A percentile compares a stretch with the other conserved stretches of the same genome.
Conservation (phyloP, 2,329 filamentous ascomycete genomes). For the Epichloe brachyelytri region DNA sequence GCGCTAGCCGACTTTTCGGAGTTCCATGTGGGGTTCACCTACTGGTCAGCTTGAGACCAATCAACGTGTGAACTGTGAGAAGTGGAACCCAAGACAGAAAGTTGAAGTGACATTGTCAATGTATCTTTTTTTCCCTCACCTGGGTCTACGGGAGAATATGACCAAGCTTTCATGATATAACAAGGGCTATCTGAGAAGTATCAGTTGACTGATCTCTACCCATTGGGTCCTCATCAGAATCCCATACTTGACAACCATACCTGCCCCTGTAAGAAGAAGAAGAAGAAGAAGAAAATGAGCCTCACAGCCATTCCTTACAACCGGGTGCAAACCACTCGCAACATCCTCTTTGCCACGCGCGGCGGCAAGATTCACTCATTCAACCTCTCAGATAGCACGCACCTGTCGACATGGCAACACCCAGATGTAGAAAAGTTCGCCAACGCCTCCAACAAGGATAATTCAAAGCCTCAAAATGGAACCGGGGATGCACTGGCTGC, state of each 20-base stretch:
- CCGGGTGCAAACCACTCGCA: conserved; percentile 40
- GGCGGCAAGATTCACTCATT: conserved; percentile 61
- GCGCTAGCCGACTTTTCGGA: conserved; percentile 15
- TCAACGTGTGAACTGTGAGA: neutral
- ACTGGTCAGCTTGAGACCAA: neutral
- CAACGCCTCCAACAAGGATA: conserved; percentile 11
- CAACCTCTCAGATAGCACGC: conserved; percentile 40
- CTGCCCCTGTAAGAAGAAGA: neutral
- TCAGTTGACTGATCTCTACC: neutral
- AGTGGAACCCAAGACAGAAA: neutral
- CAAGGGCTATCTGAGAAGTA: neutral
- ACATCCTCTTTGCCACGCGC: conserved; percentile 58
- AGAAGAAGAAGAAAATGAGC: neutral
- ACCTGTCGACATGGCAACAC: conserved; percentile 50
- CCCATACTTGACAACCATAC: neutral
- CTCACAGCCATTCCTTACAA: conserved; percentile 45
- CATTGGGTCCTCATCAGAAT: neutral
- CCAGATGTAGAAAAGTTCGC: conserved; percentile 25
- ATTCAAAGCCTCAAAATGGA: conserved; percentile 9
- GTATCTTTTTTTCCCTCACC: neutral
- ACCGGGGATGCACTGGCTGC: conserved; percentile 6
- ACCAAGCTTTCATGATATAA: neutral
- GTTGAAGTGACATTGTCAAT: neutral
- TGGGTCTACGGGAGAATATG: no score
- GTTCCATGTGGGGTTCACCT: neutral